A percentile compares a stretch with the other conserved stretches of the same genome.
These are phyloP conservation scores for Oryza rufipogon DNA, from an alignment of 176 grass and related monocot genomes.

Conservation along the genomic window DNA sequence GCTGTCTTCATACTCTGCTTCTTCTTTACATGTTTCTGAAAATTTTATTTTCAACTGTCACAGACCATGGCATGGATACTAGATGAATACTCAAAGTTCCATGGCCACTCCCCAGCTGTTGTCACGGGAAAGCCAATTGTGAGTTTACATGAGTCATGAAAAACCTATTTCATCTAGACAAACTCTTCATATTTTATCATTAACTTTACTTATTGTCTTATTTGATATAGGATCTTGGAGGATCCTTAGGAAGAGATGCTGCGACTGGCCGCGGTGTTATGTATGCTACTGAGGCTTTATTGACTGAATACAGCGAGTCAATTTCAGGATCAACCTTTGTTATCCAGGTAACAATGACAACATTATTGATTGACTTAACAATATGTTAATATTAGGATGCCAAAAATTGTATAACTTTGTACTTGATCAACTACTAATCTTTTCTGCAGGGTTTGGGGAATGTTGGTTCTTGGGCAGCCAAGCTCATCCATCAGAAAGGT, in stretches of 20 bases:
- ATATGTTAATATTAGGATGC: not conserved
- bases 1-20: not conserved
- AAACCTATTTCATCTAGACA: constrained; percentile 28
- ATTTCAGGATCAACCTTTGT: constrained; percentile 31
- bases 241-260: constrained; percentile 91
- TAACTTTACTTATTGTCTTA: not conserved
- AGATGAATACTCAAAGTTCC: constrained; percentile 96
- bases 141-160: constrained; percentile 44
- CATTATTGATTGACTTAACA: not conserved
- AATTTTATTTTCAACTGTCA: constrained; percentile 18
- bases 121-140: constrained; percentile 98
- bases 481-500: constrained; percentile 77
- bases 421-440: not conserved
- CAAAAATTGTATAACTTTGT: not conserved
- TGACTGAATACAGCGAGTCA: constrained; percentile 52
- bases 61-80: constrained; percentile 99
- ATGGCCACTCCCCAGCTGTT: constrained; percentile 91
- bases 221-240: constrained; percentile 86
- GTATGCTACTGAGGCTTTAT: constrained; percentile 75
- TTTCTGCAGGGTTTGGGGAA: constrained; percentile 83
- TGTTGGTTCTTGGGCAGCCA: constrained; percentile 92
- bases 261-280: constrained; percentile 86
- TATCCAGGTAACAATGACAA: constrained; percentile 59
- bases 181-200: constrained; percentile 1
- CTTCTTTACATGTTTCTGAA: constrained; percentile 7